Evolutionary conservation across 345 rosid species (phyloP), one percentile per base, ranked within the genome.

Genomic region (Chamaenerion angustifolium): DNA sequence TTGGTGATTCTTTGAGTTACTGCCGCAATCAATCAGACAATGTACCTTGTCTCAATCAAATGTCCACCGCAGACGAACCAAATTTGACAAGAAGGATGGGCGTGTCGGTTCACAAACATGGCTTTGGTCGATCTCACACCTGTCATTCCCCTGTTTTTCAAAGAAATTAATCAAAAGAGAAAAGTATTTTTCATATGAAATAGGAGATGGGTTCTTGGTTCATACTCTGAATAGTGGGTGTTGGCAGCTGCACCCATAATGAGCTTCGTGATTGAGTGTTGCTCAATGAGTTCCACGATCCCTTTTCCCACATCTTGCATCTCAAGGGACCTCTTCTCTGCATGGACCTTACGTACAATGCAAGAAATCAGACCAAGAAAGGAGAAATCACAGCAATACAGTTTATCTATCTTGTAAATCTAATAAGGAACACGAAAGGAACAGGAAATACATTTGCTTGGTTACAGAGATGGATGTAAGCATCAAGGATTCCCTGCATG

Each of bases 161-260:
- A 61, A 56, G 37, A 49, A 68, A 45, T 47, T n/a, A n/a, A n/a
- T n/a, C n/a, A n/a, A n/a, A n/a, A n/a, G n/a, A n/a, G n/a, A n/a
- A n/a, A n/a, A n/a, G 27, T 23, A 23, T 5, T 23, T 23, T 23
- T 23, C 5, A 23, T 23, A 2, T 23, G 27, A 23, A n/a, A n/a
- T n/a, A 2, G 27, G 27, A 23, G 27, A 23, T 37, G 43, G 43
- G 48, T 15, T 25, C 40, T 27, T 48, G 14, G 45, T 49, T 43
- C n/a, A 9, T 74, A 83, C 85, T 61, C 68, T 23, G 77, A 52
- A 59, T 66, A 76, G 59, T 67, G 77, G 46, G 68, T 61, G 58
- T 78, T 67, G 18, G 93, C 79, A 54, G 87, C 93, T 37, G 87
- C 93, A 68, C 86, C 92, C 81, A 82, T 75, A 42, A 78, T 76